A percentile compares a stretch with the other conserved stretches of the same genome.
Evolutionary conservation across 441 rosid genomes (phyloP).

Genomic region (Lepidium campestre): DNA sequence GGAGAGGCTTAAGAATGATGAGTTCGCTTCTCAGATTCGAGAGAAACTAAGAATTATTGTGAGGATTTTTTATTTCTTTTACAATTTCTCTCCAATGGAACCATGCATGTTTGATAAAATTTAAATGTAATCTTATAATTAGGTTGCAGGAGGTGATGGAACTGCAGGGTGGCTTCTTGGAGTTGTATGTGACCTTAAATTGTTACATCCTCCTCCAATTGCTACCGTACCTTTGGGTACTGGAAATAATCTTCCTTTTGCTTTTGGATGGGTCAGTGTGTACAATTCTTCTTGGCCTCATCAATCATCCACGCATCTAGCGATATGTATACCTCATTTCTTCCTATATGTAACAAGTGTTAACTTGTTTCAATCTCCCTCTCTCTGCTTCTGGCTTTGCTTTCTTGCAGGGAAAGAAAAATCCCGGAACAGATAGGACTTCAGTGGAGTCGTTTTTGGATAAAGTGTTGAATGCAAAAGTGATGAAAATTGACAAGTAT

Average conservation of each 20-base stretch:
- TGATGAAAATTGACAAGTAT: conserved; percentile 92
- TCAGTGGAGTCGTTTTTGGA: conserved; percentile 62
- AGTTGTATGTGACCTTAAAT: conserved; percentile 77
- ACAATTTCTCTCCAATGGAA: too few species aligned
- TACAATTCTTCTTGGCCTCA: background rate
- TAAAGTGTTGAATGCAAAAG: conserved; percentile 63
- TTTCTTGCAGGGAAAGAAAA: conserved; percentile 72
- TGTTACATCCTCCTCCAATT: conserved; percentile 78
- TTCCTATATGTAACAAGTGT: too few species aligned
- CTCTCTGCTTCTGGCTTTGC: background rate
- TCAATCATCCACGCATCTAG: too few species aligned
- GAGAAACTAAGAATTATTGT: conserved; percentile 60
- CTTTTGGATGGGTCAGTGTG: conserved; percentile 82
- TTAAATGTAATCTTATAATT: too few species aligned
- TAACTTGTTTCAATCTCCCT: too few species aligned
- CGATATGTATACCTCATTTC: too few species aligned
- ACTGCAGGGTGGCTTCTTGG: conserved; percentile 97
- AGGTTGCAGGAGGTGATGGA: conserved; percentile 98
- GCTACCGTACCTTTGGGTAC: conserved; percentile 91
- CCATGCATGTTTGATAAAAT: too few species aligned
- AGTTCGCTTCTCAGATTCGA: conserved; percentile 41
- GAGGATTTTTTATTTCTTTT: conserved; percentile 14
- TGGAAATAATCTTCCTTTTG: conserved; percentile 87
- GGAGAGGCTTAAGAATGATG: conserved; percentile 48
- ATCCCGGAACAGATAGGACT: conserved; percentile 71